Percentiles rank a stretch among this genome's conserved stretches.
These are phyloP conservation scores for Xylaria flabelliformis DNA, from an alignment of 495 filamentous ascomycete species.

Conservation along the genomic window DNA sequence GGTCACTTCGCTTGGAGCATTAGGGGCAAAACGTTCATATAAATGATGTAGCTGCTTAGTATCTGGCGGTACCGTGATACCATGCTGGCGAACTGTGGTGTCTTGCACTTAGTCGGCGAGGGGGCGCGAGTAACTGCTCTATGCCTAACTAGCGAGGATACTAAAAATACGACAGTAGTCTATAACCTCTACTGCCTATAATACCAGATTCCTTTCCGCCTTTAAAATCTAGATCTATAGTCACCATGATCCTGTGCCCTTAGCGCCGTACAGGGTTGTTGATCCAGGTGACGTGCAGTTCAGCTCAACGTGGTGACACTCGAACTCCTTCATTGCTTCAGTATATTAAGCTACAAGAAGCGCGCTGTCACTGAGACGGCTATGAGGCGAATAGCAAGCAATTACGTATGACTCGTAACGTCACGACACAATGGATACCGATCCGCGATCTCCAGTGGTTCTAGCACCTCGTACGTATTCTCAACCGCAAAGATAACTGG, in stretches of 20 bases:
- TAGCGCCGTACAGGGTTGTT: neutral
- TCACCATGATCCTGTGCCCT: neutral
- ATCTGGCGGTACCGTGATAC: neutral
- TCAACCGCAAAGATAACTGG: neutral
- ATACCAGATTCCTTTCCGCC: neutral
- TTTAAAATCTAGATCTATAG: neutral
- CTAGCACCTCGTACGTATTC: slow-evolving; percentile 23
- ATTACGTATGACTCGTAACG: neutral
- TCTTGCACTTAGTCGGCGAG: neutral
- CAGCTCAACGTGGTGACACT: neutral
- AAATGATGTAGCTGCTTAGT: neutral
- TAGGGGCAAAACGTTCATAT: neutral
- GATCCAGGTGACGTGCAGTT: neutral
- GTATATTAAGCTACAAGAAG: neutral
- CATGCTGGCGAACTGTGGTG: neutral
- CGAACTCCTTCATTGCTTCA: neutral
- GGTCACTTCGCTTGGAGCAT: neutral
- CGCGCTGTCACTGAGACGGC: no score
- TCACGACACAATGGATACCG: neutral
- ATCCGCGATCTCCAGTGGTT: slow-evolving; percentile 20
- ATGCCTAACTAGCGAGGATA: neutral
- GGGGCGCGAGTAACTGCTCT: neutral
- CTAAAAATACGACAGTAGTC: neutral
- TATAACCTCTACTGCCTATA: neutral
- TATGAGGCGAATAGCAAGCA: neutral